These are phyloP conservation scores for Brettanomyces custersianus DNA, from an alignment of 805 yeast species.

Conservation along the genomic window DNA sequence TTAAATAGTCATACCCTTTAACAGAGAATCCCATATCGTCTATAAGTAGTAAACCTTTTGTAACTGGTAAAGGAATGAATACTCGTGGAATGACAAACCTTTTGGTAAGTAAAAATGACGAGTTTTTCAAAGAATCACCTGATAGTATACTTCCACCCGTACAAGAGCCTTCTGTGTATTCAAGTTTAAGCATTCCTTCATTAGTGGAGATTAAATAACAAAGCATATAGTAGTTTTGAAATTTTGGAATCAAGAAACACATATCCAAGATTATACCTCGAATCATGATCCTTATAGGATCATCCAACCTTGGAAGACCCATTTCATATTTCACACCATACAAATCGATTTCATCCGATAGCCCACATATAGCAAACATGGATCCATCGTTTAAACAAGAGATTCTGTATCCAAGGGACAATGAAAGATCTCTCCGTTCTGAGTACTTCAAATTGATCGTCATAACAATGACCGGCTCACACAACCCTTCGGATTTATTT, in stretches of 20 bases:
- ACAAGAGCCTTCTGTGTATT: conserved; percentile 18
- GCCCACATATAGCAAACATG: conserved; percentile 18
- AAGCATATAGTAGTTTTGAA: conserved; percentile 15
- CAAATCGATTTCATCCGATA: conserved; percentile 14
- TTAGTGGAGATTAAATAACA: conserved; percentile 16
- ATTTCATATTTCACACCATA: conserved; percentile 11
- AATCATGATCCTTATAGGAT: conserved; percentile 15
- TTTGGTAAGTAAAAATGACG: conserved; percentile 9
- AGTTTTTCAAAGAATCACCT: conserved; percentile 11
- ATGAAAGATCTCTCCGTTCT: too few species aligned
- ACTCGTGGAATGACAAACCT: conserved; percentile 21
- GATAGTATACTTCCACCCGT: conserved; percentile 7
- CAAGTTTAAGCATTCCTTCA: conserved; percentile 15
- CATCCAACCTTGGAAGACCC: conserved; percentile 9
- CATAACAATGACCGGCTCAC: conserved; percentile 18
- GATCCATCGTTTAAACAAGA: conserved; percentile 11
- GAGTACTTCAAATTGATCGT: conserved; percentile 5
- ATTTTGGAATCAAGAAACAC: too few species aligned
- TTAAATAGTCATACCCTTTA: conserved; percentile 18
- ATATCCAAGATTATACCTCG: conserved; percentile 17
- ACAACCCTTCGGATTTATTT: conserved; percentile 6
- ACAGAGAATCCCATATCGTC: conserved; percentile 16
- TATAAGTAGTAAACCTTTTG: conserved; percentile 19
- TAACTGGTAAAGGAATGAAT: conserved; percentile 16
- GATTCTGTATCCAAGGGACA: conserved; percentile 14